Evolutionary conservation across 2,329 filamentous ascomycete species (phyloP), one percentile per base, ranked within the genome.

Genomic region (Neonectria faginata): DNA sequence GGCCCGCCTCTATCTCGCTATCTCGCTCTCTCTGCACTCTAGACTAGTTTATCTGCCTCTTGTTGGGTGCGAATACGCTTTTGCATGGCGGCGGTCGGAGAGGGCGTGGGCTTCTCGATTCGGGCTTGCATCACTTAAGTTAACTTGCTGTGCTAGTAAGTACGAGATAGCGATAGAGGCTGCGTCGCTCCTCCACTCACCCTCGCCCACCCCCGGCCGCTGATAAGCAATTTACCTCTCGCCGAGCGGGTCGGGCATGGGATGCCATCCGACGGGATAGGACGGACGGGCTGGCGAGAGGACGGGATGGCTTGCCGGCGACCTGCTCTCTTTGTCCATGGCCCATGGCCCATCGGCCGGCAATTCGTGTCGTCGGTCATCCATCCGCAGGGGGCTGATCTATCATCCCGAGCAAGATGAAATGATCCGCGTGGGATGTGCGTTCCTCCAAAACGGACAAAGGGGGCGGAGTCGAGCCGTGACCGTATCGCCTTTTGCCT

Each of bases 151-250:
- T 20, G 20, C 20, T 20, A 20, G 20, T 18, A 18, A 5, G 27
- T 11, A 33, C 33, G 22, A 63, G 61, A 63, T 63, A 63, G 58
- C 55, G 55, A 63, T 44, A 36, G 61, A 27, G 54, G 29, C n/a
- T 44, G 27, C 45, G 7, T 22, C 42, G 55, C 48, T 62, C 60
- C 60, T 57, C 60, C 53, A 57, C 29, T 36, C 33, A 52, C 16
- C 47, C 29, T 58, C 52, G 53, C 60, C 29, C 61, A 39, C 55
- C 61, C 60, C 55, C 27, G 42, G 22, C 55, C 36, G 36, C 61
- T 63, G 61, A 63, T 63, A 63, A 59, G 61, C 48, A 58, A 59
- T 48, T 55, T 58, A 57, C 59, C 31, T 55, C 51, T 27, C n/a
- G 45, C 44, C 8, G 20, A 33, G 60, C 60, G 60, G 60, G 60